phyloP scores from a whole-genome alignment of 2,329 filamentous ascomycete genomes.

The Rutstroemia sp. region DNA sequence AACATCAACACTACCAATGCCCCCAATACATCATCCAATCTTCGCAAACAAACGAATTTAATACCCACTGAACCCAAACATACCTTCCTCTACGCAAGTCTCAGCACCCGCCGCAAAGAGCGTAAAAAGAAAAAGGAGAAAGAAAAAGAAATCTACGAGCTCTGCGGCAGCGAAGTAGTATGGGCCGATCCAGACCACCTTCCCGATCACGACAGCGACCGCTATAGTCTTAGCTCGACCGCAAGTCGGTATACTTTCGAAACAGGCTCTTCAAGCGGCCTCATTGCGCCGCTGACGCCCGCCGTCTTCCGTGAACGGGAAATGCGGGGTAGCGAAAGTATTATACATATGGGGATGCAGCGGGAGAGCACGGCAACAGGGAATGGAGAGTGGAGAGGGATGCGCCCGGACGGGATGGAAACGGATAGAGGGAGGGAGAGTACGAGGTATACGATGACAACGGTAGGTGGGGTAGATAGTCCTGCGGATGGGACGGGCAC shows the following conservation, averaged over 20 bases:
- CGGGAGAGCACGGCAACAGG: background rate
- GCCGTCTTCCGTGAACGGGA: background rate
- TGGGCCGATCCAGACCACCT: background rate
- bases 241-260: background rate
- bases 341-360: conserved; percentile 1
- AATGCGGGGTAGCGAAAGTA: conserved; percentile 1
- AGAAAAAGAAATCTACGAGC: conserved; percentile 2
- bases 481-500: background rate
- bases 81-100: conserved; percentile 5
- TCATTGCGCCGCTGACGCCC: background rate
- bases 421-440: background rate
- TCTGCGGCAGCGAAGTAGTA: conserved; percentile 4
- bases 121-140: conserved; percentile 5
- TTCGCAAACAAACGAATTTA: background rate
- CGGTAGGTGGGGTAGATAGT: background rate
- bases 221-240: background rate
- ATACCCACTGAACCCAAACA: background rate
- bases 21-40: background rate
- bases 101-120: conserved; percentile 4
- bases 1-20: background rate
- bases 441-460: background rate
- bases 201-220: background rate
- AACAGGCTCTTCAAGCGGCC: background rate
- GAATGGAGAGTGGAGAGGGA: conserved; percentile 4
- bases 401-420: background rate